A percentile compares a stretch with the other conserved stretches of the same genome.
Evolutionary conservation across 305 asterid genomes (phyloP).

Genomic region (Fraxinus albicans): DNA sequence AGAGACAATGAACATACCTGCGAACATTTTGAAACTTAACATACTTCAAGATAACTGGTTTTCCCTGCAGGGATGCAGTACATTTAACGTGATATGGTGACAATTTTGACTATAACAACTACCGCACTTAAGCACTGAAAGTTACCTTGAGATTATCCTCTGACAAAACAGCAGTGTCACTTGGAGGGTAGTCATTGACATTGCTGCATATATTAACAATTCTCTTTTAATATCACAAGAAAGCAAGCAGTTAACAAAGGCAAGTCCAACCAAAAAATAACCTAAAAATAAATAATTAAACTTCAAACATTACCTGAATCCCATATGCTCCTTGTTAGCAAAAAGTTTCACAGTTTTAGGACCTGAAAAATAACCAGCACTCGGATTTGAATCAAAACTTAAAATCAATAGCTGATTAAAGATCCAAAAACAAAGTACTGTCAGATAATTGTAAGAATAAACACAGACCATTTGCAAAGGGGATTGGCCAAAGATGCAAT

Average conservation of each 20-base stretch:
- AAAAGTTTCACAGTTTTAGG: slow-evolving; percentile 88
- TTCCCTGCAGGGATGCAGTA: slow-evolving; percentile 55
- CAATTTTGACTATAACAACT: slow-evolving; percentile 6
- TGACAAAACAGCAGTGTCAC: slow-evolving; percentile 65
- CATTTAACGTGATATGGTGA: slow-evolving; percentile 14
- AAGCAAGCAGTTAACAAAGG: neutral
- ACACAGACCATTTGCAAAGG: neutral
- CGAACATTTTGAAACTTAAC: slow-evolving; percentile 97
- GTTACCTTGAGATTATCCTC: slow-evolving; percentile 80
- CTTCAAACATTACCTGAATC: slow-evolving; percentile 66
- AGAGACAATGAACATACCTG: slow-evolving; percentile 51
- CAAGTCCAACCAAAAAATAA: slow-evolving; percentile 15
- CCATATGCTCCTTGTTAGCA: slow-evolving; percentile 95
- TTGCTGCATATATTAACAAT: slow-evolving; percentile 50
- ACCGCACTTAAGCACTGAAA: slow-evolving; percentile 18
- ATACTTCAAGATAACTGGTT: slow-evolving; percentile 74
- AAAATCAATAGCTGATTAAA: neutral
- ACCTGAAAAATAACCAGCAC: slow-evolving; percentile 40
- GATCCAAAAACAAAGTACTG: neutral
- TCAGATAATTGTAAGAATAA: neutral
- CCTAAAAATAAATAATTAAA: slow-evolving; percentile 2
- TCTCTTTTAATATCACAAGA: neutral
- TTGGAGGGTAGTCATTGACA: slow-evolving; percentile 85
- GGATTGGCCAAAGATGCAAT: neutral
- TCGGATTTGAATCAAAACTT: slow-evolving; percentile 10